Evolutionary conservation across 352 stramenopile genomes (phyloP).

Genomic region (Stephanocyclus meneghinianus): DNA sequence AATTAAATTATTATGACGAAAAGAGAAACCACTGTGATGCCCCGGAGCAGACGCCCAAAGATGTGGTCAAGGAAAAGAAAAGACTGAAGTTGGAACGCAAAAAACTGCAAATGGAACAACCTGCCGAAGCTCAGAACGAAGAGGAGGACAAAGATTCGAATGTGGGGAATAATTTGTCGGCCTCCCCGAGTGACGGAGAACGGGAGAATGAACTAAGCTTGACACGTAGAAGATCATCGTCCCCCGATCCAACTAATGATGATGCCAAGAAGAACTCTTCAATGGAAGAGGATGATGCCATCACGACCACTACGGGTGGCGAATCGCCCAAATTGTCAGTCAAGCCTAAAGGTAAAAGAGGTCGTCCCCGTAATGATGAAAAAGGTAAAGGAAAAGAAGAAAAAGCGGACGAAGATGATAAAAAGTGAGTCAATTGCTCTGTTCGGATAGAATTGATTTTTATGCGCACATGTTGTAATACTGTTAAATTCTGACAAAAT

Average conservation of each 20-base stretch:
- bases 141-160: slow-evolving; percentile 41
- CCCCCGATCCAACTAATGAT: slow-evolving; percentile 14
- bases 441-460: neutral
- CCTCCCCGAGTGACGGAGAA: slow-evolving; percentile 15
- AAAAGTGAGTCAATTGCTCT: slow-evolving; percentile 16
- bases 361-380: slow-evolving; percentile 30
- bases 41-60: slow-evolving; percentile 84
- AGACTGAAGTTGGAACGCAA: slow-evolving; percentile 42
- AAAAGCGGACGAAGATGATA: slow-evolving; percentile 17
- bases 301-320: neutral
- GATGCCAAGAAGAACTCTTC: slow-evolving; percentile 10
- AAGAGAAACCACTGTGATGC: slow-evolving; percentile 87
- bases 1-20: slow-evolving; percentile 91
- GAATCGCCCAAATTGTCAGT: slow-evolving; percentile 16
- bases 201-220: slow-evolving; percentile 1
- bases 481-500: slow-evolving; percentile 31
- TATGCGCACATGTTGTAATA: neutral
- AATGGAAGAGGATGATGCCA: slow-evolving; percentile 22
- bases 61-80: slow-evolving; percentile 60
- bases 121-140: neutral
- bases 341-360: slow-evolving; percentile 27
- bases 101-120: slow-evolving; percentile 29
- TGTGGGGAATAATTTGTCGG: slow-evolving; percentile 20
- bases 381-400: slow-evolving; percentile 23
- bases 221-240: slow-evolving; percentile 15